Conservation (phyloP, 2,329 filamentous ascomycete species). For the Talaromyces sp. region DNA sequence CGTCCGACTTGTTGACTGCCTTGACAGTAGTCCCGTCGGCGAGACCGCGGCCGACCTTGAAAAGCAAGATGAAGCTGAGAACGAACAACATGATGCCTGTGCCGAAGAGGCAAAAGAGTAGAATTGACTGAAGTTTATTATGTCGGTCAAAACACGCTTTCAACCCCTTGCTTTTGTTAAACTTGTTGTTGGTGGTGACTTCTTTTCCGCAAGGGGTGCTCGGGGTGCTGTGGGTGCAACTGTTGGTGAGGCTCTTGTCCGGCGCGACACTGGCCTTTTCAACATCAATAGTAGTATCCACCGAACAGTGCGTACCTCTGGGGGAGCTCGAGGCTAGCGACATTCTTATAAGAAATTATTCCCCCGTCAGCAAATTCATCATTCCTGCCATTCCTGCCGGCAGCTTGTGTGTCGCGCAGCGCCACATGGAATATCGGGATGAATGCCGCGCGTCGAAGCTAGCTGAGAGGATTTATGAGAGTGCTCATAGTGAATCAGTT, state of each 20-base stretch:
- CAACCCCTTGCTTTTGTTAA: neutral
- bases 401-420: neutral
- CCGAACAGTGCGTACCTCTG: neutral
- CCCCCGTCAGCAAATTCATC: neutral
- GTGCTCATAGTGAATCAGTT: neutral
- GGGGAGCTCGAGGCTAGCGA: neutral
- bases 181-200: neutral
- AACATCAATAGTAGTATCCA: neutral
- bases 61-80: neutral
- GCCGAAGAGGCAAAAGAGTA: neutral
- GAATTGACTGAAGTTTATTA: neutral
- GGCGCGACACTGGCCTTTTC: neutral
- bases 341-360: neutral
- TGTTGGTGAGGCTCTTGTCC: neutral
- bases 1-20: neutral
- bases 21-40: neutral
- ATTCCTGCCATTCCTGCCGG: neutral
- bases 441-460: neutral
- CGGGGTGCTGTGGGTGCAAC: too few species aligned
- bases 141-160: neutral
- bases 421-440: neutral
- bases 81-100: neutral
- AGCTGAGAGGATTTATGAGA: neutral
- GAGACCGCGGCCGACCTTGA: neutral
- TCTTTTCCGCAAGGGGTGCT: neutral